phyloP scores from a whole-genome alignment of 768 basidiomycete genomes.

The Podaxis pistillaris region DNA sequence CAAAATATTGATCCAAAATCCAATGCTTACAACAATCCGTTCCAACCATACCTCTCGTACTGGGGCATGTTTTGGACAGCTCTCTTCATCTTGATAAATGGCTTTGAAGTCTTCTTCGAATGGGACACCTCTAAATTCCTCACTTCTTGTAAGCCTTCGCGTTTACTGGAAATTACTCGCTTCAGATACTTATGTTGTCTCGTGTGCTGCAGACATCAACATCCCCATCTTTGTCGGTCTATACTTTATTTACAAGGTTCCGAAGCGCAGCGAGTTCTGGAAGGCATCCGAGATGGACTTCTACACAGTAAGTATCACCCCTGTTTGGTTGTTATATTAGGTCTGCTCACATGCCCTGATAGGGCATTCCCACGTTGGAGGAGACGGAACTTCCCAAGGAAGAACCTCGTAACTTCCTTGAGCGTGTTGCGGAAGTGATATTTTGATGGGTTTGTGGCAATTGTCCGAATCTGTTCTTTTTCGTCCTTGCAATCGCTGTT shows the following conservation, averaged over 20 bases:
- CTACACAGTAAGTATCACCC: constrained; percentile 46
- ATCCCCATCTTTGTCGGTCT: constrained; percentile 43
- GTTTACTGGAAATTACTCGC: not conserved
- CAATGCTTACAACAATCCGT: constrained; percentile 58
- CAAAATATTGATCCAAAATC: constrained; percentile 64
- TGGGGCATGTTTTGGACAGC: constrained; percentile 69
- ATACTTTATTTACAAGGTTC: constrained; percentile 45
- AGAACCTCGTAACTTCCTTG: constrained; percentile 47
- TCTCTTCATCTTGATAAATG: constrained; percentile 55
- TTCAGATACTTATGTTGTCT: constrained; percentile 1
- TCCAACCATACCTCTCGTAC: constrained; percentile 69
- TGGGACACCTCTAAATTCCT: constrained; percentile 55
- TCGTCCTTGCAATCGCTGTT: not conserved
- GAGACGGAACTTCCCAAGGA: constrained; percentile 60
- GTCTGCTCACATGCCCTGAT: not conserved
- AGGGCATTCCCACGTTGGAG: constrained; percentile 68
- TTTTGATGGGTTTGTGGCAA: constrained; percentile 38
- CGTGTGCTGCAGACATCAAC: constrained; percentile 36
- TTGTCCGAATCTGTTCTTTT: too few species aligned
- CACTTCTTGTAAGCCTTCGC: constrained; percentile 34
- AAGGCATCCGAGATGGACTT: constrained; percentile 68
- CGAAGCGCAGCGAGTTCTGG: constrained; percentile 46
- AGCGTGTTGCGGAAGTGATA: constrained; percentile 47
- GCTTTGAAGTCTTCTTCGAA: constrained; percentile 60
- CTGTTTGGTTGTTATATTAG: not conserved